phyloP scores from a whole-genome alignment of 371 early-diverging fungal species.

The Saksenaea vasiformis region DNA sequence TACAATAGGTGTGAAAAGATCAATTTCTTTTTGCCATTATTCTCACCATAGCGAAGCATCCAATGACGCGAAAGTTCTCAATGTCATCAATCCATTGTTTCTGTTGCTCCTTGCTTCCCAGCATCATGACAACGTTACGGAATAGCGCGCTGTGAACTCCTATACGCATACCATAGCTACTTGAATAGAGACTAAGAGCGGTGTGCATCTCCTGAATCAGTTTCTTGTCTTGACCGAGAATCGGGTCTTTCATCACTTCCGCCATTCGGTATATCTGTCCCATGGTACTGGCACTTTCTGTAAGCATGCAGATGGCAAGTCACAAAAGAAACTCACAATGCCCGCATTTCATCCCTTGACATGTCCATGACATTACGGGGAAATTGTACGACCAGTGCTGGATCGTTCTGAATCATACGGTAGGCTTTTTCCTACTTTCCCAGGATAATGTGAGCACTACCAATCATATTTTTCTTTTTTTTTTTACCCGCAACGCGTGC shows the following conservation, averaged over 20 bases:
- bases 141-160: conserved; percentile 65
- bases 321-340: conserved; percentile 43
- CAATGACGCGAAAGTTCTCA: conserved; percentile 55
- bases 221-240: conserved; percentile 12
- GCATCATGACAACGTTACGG: conserved; percentile 56
- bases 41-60: conserved; percentile 74
- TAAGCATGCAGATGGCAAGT: not conserved
- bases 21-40: not conserved
- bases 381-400: conserved; percentile 52
- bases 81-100: conserved; percentile 56
- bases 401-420: conserved; percentile 57
- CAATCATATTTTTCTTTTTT: no score
- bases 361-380: conserved; percentile 59
- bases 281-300: conserved; percentile 44
- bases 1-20: not conserved
- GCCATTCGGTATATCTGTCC: conserved; percentile 53
- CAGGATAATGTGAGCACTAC: no score
- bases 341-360: conserved; percentile 54
- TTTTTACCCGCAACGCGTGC: conserved; percentile 39
- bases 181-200: conserved; percentile 50
- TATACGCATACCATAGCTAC: conserved; percentile 63
- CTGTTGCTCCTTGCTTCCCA: conserved; percentile 62
- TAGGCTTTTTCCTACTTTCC: conserved; percentile 46
- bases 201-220: conserved; percentile 10
- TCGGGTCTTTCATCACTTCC: conserved; percentile 20